phyloP scores from a whole-genome alignment of 176 grass and related monocot species.

The Eremochloa ophiuroides region DNA sequence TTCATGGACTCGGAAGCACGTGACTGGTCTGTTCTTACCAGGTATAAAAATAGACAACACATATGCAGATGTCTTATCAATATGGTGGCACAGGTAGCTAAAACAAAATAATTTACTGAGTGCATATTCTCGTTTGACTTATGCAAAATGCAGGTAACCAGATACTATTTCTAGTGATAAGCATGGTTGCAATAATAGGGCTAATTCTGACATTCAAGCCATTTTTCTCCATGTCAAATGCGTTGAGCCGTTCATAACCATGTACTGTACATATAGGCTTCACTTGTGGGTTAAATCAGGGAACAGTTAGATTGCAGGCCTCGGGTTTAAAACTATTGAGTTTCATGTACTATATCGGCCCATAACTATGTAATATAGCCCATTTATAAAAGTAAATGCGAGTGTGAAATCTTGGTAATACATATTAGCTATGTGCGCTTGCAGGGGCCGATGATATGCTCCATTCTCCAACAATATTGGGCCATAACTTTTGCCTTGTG shows the following conservation, averaged over 20 bases:
- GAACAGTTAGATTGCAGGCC: too few species aligned
- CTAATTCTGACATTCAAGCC: conserved; percentile 40
- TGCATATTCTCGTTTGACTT: background rate
- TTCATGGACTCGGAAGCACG: background rate
- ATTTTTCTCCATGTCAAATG: conserved; percentile 28
- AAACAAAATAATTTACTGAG: background rate
- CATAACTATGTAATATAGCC: too few species aligned
- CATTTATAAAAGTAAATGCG: too few species aligned
- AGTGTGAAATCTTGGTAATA: too few species aligned
- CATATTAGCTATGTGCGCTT: too few species aligned
- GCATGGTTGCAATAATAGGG: conserved; percentile 31
- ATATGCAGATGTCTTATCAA: background rate
- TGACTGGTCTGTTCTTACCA: background rate
- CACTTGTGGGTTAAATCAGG: too few species aligned
- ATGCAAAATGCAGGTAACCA: conserved; percentile 52
- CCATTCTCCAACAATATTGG: too few species aligned
- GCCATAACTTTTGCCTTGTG: too few species aligned
- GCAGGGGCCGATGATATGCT: too few species aligned
- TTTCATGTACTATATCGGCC: too few species aligned
- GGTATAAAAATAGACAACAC: background rate
- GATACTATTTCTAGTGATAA: conserved; percentile 50
- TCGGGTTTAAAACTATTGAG: too few species aligned
- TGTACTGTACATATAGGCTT: too few species aligned
- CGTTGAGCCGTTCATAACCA: background rate
- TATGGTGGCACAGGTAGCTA: background rate